Evolutionary conservation across 2,329 filamentous ascomycete genomes (phyloP), one percentile per base, ranked within the genome.

Genomic region (Rutstroemia sp.): DNA sequence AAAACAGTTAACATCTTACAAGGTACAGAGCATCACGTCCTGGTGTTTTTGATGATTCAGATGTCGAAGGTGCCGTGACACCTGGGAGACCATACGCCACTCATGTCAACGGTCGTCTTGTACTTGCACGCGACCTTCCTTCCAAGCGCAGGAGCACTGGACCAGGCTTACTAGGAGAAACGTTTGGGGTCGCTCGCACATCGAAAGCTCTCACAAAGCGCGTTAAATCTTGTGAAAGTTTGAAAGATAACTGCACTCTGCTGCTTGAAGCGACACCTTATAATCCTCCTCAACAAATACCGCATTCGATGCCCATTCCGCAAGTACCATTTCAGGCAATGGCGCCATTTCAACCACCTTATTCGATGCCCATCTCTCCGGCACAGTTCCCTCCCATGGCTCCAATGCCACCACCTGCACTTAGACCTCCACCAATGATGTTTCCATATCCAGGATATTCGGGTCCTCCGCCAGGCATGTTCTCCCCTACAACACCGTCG

Each of bases 91-190:
- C 64, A 9, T 68, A 68, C 56, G 19, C 68, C 5, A 67, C 66
- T 9, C 68, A 67, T 50, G 45, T 65, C 27, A 66, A 65, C 36
- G 67, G 67, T 17, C 64, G 60, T 52, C 56, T 68, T 5, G 64
- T 66, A 5, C 62, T 68, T 63, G 66, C 63, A 21, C 63, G 65
- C 19, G 50, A 60, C 6, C 67, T 63, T 47, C 60, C 52, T 25
- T 36, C 39, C 14, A 58, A 46, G 36, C 42, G 42, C 21, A 21
- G 12, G 6, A 17, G 17, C 12, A 21, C 25, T 16, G 46, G 19
- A 5, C 7, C 19, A 5, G 25, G 46, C 19, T n/a, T 57, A 0
- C 36, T 68, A 5, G 61, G 60, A 54, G 59, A 64, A 38, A 52
- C 56, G 2, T 67, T 66, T 51, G 59, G 59, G 30, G 9, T 9